phyloP scores from a whole-genome alignment of 169 alveolate species.

The Babesia sp. region DNA sequence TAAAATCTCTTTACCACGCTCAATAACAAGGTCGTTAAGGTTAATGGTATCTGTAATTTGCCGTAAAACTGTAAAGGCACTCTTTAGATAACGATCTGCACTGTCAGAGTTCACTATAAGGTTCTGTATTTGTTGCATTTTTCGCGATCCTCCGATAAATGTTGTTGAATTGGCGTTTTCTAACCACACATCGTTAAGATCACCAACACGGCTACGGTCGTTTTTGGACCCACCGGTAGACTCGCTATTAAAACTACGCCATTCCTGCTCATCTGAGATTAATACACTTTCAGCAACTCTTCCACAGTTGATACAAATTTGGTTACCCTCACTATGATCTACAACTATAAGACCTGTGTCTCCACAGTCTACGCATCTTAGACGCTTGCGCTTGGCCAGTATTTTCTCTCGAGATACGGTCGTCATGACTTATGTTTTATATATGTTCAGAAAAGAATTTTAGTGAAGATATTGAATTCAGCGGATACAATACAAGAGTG shows the following conservation, averaged over 20 bases:
- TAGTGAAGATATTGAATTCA: too few relatives aligned
- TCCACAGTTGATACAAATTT: constrained; percentile 85
- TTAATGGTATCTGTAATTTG: constrained; percentile 78
- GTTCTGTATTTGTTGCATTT: constrained; percentile 78
- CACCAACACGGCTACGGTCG: constrained; percentile 87
- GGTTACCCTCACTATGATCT: constrained; percentile 85
- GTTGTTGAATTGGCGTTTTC: constrained; percentile 87
- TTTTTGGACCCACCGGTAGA: constrained; percentile 77
- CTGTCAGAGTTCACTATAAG: constrained; percentile 63
- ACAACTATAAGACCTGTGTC: constrained; percentile 74
- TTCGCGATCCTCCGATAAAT: constrained; percentile 79
- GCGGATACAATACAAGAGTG: too few relatives aligned
- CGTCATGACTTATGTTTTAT: too few relatives aligned
- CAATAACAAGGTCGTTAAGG: constrained; percentile 81
- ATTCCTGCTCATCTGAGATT: constrained; percentile 86
- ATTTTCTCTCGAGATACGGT: not conserved
- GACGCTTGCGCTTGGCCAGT: constrained; percentile 15
- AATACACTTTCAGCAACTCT: constrained; percentile 80
- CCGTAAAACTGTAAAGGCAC: constrained; percentile 78
- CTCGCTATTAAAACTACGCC: constrained; percentile 84
- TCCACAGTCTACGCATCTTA: constrained; percentile 78
- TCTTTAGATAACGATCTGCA: constrained; percentile 74
- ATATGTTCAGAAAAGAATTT: too few relatives aligned
- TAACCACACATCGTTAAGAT: constrained; percentile 84
- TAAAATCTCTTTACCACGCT: constrained; percentile 81